phyloP scores from a whole-genome alignment of 106 monocot species.

The Amphibolis antarctica region DNA sequence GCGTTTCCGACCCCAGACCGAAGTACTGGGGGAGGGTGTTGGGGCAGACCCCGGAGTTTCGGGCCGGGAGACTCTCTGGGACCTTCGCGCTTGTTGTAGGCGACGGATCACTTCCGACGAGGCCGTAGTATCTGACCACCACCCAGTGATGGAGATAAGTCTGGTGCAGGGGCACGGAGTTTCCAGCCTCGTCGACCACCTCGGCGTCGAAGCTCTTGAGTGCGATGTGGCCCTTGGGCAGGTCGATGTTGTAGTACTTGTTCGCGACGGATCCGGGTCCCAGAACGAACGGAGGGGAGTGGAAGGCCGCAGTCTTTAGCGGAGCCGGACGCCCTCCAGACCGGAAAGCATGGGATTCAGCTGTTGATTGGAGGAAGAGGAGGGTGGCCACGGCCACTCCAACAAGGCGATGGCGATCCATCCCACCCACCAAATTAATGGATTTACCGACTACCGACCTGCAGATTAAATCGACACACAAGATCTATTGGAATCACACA shows the following conservation, averaged over 20 bases:
- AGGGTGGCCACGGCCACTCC: no score
- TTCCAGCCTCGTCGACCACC: slow-evolving; percentile 49
- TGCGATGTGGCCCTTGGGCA: slow-evolving; percentile 71
- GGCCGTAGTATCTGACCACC: slow-evolving; percentile 33
- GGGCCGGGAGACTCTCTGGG: slow-evolving; percentile 12
- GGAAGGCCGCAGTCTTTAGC: slow-evolving; percentile 47
- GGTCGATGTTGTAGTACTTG: slow-evolving; percentile 40
- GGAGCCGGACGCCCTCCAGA: no score
- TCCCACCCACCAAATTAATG: no score
- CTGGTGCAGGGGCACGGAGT: slow-evolving; percentile 58
- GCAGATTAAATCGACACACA: no score
- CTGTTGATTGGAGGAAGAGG: no score
- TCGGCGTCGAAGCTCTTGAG: slow-evolving; percentile 71
- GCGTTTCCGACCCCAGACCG: slow-evolving; percentile 80
- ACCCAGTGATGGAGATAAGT: slow-evolving; percentile 89
- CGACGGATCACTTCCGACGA: neutral
- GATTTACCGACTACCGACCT: no score
- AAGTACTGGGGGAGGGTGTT: slow-evolving; percentile 43
- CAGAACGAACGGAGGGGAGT: slow-evolving; percentile 46
- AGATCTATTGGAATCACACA: no score
- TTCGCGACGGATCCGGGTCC: slow-evolving; percentile 46
- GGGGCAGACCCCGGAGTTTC: slow-evolving; percentile 49
- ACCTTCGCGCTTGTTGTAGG: no score
- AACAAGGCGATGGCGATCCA: no score
- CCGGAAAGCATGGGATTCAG: no score